A percentile compares a stretch with the other conserved stretches of the same genome.
phyloP scores from a whole-genome alignment of 306 rosid genomes.

The Prunus persica region Prunus_persica_NCBIv2 NC_034016.1:591501-592000 shows the following conservation, averaged over 20 bases:
- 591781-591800: conserved; percentile 98
- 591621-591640: conserved; percentile 83
- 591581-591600: conserved; percentile 70
- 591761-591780: conserved; percentile 46
- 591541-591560: conserved; percentile 42
- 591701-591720: conserved; percentile 27
- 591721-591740: conserved; percentile 1
- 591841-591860: not conserved
- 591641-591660: conserved; percentile 93
- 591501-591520: conserved; percentile 53
- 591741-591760: conserved; percentile 16
- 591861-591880: not conserved
- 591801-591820: conserved; percentile 90
- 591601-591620: conserved; percentile 87
- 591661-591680: conserved; percentile 85
- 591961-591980: too few relatives aligned
- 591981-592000: too few relatives aligned
- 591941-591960: too few relatives aligned
- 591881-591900: not conserved
- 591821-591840: conserved; percentile 68
- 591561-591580: conserved; percentile 39
- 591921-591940: not conserved
- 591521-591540: conserved; percentile 69
- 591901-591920: not conserved
- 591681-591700: conserved; percentile 77